Percentiles rank a stretch among this genome's conserved stretches.
Evolutionary conservation across 768 basidiomycete species (phyloP).

Genomic region (Kwoniella newhampshirensis): DNA sequence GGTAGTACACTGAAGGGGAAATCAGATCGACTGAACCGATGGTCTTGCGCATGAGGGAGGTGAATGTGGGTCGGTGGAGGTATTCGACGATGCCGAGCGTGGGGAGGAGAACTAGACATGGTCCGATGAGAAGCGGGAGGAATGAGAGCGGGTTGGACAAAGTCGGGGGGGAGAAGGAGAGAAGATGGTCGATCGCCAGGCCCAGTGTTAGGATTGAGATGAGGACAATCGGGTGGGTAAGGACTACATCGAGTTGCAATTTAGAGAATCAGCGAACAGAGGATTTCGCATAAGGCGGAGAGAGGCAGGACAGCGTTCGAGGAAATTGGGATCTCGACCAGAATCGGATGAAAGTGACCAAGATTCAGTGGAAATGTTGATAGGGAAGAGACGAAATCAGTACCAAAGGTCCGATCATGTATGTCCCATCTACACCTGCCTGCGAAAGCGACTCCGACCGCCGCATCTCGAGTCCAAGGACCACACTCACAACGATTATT

Average conservation of each 20-base stretch:
- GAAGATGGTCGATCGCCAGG: slow-evolving; percentile 16
- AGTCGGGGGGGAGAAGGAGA: slow-evolving; percentile 20
- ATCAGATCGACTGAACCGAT: slow-evolving; percentile 36
- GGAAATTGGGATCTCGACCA: too few species aligned
- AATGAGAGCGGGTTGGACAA: slow-evolving; percentile 11
- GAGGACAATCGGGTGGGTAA: too few species aligned
- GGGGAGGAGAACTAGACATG: slow-evolving; percentile 27
- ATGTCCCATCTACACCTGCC: background rate
- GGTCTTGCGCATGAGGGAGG: slow-evolving; percentile 17
- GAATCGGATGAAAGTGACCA: background rate
- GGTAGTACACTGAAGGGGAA: slow-evolving; percentile 23
- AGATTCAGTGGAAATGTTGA: too few species aligned
- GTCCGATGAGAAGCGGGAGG: slow-evolving; percentile 26
- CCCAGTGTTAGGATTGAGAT: slow-evolving; percentile 12
- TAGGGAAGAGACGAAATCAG: background rate
- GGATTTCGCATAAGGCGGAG: too few species aligned
- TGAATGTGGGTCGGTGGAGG: slow-evolving; percentile 30
- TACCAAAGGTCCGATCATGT: background rate
- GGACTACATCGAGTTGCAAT: too few species aligned
- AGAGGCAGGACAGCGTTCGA: too few species aligned
- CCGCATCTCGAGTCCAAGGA: too few species aligned
- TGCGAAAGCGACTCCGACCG: background rate
- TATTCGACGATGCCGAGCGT: slow-evolving; percentile 29
- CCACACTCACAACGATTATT: slow-evolving; percentile 33
- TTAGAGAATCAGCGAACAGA: too few species aligned